phyloP scores from a whole-genome alignment of 108 stramenopile genomes.

The Fistulifera solaris region DNA sequence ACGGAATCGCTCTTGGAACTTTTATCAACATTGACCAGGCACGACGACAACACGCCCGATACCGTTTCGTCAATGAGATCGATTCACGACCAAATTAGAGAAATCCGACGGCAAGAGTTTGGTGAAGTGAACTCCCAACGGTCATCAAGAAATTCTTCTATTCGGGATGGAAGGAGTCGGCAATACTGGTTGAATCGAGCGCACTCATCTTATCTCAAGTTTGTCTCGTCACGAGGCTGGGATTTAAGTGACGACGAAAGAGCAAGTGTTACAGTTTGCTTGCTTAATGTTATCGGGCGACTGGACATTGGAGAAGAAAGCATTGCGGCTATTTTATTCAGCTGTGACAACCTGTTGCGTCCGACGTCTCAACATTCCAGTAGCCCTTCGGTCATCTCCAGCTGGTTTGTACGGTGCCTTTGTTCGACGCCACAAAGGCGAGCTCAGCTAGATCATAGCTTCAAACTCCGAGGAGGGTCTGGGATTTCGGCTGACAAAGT shows the following conservation, averaged over 20 bases:
- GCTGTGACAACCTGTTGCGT: not conserved
- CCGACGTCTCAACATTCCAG: not conserved
- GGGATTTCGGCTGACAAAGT: constrained; percentile 25
- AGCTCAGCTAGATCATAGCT: constrained; percentile 52
- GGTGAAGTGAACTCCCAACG: not conserved
- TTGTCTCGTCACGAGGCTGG: not conserved
- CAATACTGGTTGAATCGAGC: not conserved
- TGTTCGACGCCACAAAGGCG: constrained; percentile 27
- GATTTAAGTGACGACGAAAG: not conserved
- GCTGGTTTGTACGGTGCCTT: constrained; percentile 27
- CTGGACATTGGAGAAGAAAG: constrained; percentile 5
- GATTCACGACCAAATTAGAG: not conserved
- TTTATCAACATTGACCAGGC: not conserved
- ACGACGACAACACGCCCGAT: too few relatives aligned
- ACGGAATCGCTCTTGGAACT: constrained; percentile 4
- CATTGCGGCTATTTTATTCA: not conserved
- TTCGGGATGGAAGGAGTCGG: not conserved
- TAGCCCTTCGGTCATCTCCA: not conserved
- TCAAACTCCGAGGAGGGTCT: constrained; percentile 37
- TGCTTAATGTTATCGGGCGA: constrained; percentile 6
- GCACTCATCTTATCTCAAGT: constrained; percentile 1
- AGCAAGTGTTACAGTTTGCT: not conserved
- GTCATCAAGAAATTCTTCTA: not conserved
- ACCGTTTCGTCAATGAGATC: not conserved
- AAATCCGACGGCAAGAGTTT: not conserved